phyloP scores from a whole-genome alignment of 2,329 filamentous ascomycete species.

The Fusarium sp. region DNA sequence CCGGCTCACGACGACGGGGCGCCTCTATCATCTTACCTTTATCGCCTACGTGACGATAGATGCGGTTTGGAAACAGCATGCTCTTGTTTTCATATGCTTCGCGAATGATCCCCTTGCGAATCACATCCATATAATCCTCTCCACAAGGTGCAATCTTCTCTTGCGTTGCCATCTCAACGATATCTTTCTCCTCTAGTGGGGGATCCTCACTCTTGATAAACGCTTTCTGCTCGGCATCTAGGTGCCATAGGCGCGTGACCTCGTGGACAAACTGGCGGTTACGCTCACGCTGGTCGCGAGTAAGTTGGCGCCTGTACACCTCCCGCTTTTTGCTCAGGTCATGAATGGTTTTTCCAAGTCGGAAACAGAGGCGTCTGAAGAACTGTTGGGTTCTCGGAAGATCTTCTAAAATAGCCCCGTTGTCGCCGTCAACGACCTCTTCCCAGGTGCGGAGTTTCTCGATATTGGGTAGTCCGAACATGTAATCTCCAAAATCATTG shows the following conservation, averaged over 20 bases:
- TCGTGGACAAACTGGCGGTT: slow-evolving; percentile 32
- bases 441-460: slow-evolving; percentile 24
- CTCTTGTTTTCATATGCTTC: slow-evolving; percentile 60
- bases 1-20: slow-evolving; percentile 48
- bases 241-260: slow-evolving; percentile 33
- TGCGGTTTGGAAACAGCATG: slow-evolving; percentile 58
- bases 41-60: slow-evolving; percentile 41
- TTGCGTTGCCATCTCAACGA: slow-evolving; percentile 54
- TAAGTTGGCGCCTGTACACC: slow-evolving; percentile 21
- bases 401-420: slow-evolving; percentile 1
- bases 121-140: slow-evolving; percentile 39
- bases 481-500: slow-evolving; percentile 27
- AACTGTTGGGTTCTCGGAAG: slow-evolving; percentile 32
- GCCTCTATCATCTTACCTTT: slow-evolving; percentile 24
- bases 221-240: slow-evolving; percentile 20
- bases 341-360: slow-evolving; percentile 55
- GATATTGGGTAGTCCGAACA: slow-evolving; percentile 34
- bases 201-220: too few relatives aligned
- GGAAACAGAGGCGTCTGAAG: slow-evolving; percentile 53
- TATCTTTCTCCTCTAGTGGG: slow-evolving; percentile 28
- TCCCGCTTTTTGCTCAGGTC: slow-evolving; percentile 22
- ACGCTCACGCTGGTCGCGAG: slow-evolving; percentile 7
- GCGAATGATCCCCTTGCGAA: slow-evolving; percentile 58
- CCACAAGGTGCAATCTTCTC: slow-evolving; percentile 12
- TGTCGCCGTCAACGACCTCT: not conserved